Evolutionary conservation across 2,329 filamentous ascomycete species (phyloP).

Genomic region (Colletotrichum chlorophyti): DNA sequence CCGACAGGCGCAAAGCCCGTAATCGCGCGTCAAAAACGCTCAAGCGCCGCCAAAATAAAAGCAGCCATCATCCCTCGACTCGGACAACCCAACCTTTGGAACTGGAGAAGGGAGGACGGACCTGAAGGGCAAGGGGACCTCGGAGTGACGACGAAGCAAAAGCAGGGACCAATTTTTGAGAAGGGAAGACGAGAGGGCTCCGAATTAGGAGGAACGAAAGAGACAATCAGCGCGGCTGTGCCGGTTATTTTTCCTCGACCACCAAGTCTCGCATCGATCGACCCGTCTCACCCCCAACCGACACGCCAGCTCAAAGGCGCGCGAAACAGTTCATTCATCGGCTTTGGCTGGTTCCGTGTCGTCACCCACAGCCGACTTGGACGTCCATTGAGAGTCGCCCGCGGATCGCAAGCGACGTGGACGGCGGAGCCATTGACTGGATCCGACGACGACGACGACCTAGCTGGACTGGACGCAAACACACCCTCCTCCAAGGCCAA

Average conservation of each 20-base stretch:
- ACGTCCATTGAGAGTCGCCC: too few species aligned
- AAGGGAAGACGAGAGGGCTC: too few species aligned
- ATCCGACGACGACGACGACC: neutral
- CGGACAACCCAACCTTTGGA: conserved; percentile 19
- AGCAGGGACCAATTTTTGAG: neutral
- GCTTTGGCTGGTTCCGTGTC: too few species aligned
- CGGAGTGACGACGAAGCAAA: neutral
- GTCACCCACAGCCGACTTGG: too few species aligned
- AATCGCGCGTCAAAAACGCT: conserved; percentile 52
- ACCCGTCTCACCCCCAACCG: too few species aligned
- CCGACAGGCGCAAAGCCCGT: conserved; percentile 49
- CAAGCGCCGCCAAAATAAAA: conserved; percentile 44
- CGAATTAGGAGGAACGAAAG: neutral
- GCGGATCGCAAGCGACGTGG: neutral
- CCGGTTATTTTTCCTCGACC: too few species aligned
- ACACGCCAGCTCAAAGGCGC: too few species aligned
- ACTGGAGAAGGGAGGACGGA: conserved; percentile 1
- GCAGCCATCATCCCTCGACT: conserved; percentile 28
- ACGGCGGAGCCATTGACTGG: too few species aligned
- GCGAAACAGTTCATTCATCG: too few species aligned
- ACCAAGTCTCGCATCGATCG: too few species aligned
- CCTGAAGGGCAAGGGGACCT: neutral
- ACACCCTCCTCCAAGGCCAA: neutral
- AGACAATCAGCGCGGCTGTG: too few species aligned
- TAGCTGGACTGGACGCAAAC: neutral